A percentile compares a stretch with the other conserved stretches of the same genome.
Evolutionary conservation across 1,284 basidiomycete species (phyloP).

Genomic region (Erythrobasidium hasegawianum): DNA sequence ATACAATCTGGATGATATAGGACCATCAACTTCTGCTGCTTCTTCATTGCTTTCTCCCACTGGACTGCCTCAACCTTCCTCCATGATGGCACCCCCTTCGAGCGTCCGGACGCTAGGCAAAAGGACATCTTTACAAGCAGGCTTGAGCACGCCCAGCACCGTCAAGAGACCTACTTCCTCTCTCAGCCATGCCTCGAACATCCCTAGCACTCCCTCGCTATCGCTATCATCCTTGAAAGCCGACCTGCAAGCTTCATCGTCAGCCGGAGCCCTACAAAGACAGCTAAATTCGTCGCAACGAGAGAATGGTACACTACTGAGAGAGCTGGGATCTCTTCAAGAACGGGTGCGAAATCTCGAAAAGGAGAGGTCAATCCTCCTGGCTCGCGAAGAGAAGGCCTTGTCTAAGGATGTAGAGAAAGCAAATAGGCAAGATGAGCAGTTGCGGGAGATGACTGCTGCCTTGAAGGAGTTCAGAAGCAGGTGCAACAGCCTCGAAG

Average conservation of each 20-base stretch:
- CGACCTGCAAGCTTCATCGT: constrained; percentile 24
- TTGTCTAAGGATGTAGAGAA: constrained; percentile 8
- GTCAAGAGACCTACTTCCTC: not conserved
- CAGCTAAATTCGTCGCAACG: constrained; percentile 25
- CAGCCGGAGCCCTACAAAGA: constrained; percentile 15
- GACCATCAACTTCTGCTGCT: constrained; percentile 2
- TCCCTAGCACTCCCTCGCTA: constrained; percentile 25
- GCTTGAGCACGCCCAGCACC: not conserved
- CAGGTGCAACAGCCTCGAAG: constrained; percentile 30
- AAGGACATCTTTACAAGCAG: not conserved
- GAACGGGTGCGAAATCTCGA: constrained; percentile 39
- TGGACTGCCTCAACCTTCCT: not conserved
- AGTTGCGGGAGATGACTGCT: constrained; percentile 20
- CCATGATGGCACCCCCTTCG: not conserved
- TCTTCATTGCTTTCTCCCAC: not conserved
- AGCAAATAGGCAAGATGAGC: constrained; percentile 17
- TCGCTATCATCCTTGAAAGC: constrained; percentile 13
- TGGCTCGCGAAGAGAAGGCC: constrained; percentile 39
- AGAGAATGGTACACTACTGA: constrained; percentile 26
- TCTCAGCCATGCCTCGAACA: not conserved
- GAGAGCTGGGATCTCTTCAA: constrained; percentile 29
- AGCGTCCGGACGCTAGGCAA: not conserved
- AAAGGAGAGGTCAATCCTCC: constrained; percentile 36
- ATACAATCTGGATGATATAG: not conserved
- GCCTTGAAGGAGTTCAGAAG: constrained; percentile 33